Evolutionary conservation across 2,329 filamentous ascomycete species (phyloP).

Genomic region (Colletotrichum tropicale): DNA sequence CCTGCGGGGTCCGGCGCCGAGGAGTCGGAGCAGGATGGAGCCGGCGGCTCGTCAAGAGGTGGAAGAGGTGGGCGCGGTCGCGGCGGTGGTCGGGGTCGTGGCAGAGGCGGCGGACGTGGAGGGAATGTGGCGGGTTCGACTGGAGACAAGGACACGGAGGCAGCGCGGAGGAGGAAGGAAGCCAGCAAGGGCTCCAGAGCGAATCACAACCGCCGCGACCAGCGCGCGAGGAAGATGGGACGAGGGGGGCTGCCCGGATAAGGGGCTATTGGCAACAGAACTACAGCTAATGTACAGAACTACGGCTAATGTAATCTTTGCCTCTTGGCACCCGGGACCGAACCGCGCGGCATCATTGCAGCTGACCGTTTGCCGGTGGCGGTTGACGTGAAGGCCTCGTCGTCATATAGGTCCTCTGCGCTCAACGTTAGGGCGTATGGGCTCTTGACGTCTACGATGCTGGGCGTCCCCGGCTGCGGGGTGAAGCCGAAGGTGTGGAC

Average conservation of each 20-base stretch:
- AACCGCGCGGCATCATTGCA: slow-evolving; percentile 18
- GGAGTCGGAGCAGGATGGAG: slow-evolving; percentile 54
- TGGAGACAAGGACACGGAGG: slow-evolving; percentile 74
- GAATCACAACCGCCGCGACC: slow-evolving; percentile 85
- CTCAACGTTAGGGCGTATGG: slow-evolving; percentile 41
- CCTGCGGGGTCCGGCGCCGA: slow-evolving; percentile 61
- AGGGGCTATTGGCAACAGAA: not conserved
- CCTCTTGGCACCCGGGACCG: slow-evolving; percentile 27
- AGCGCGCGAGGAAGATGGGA: slow-evolving; percentile 69
- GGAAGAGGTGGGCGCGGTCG: slow-evolving; percentile 52
- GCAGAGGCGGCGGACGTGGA: slow-evolving; percentile 54
- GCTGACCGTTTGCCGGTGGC: not conserved
- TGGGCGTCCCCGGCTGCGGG: slow-evolving; percentile 31
- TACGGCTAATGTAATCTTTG: slow-evolving; percentile 24
- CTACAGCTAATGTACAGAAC: slow-evolving; percentile 8
- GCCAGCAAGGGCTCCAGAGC: slow-evolving; percentile 80
- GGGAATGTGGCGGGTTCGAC: slow-evolving; percentile 68
- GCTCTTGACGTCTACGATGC: slow-evolving; percentile 38
- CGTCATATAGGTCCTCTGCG: slow-evolving; percentile 37
- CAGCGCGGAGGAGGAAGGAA: slow-evolving; percentile 77
- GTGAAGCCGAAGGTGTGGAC: slow-evolving; percentile 27
- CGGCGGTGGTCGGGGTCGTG: slow-evolving; percentile 47
- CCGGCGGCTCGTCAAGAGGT: slow-evolving; percentile 38
- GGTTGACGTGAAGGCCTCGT: not conserved
- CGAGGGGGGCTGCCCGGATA: slow-evolving; percentile 46